Evolutionary conservation across 768 basidiomycete genomes (phyloP).

Genomic region (Leccinum barrowsii): DNA sequence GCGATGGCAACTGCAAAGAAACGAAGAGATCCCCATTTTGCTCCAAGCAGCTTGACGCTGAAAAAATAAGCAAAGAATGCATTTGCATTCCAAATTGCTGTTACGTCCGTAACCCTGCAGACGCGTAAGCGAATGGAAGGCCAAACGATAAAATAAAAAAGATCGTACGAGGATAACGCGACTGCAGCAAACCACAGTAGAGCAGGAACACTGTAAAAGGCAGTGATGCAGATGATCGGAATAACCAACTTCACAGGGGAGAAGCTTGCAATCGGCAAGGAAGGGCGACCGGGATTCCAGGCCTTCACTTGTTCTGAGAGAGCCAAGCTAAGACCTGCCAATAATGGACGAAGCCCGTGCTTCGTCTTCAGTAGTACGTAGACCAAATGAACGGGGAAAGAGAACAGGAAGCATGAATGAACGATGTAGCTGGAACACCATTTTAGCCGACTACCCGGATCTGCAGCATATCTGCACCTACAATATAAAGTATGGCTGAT

Average conservation of each 20-base stretch:
- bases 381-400: slow-evolving; percentile 79
- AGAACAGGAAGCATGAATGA: slow-evolving; percentile 74
- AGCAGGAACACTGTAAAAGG: slow-evolving; percentile 58
- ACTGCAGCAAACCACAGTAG: slow-evolving; percentile 77
- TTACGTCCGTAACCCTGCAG: slow-evolving; percentile 75
- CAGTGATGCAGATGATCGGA: slow-evolving; percentile 21
- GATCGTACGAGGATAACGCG: slow-evolving; percentile 63
- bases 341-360: slow-evolving; percentile 45
- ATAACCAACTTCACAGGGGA: slow-evolving; percentile 35
- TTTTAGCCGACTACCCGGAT: neutral
- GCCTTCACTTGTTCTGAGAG: slow-evolving; percentile 34
- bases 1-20: slow-evolving; percentile 76
- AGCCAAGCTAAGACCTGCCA: slow-evolving; percentile 49
- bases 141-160: neutral
- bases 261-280: slow-evolving; percentile 13
- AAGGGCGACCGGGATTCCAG: slow-evolving; percentile 4
- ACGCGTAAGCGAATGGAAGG: slow-evolving; percentile 6
- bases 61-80: slow-evolving; percentile 91
- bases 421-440: slow-evolving; percentile 66
- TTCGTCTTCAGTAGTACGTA: slow-evolving; percentile 53
- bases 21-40: slow-evolving; percentile 60
- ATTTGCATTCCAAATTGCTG: slow-evolving; percentile 85
- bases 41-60: slow-evolving; percentile 64
- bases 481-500: slow-evolving; percentile 90
- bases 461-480: slow-evolving; percentile 34